Evolutionary conservation across 306 rosid genomes (phyloP).

Genomic region (Urtica urens): DNA sequence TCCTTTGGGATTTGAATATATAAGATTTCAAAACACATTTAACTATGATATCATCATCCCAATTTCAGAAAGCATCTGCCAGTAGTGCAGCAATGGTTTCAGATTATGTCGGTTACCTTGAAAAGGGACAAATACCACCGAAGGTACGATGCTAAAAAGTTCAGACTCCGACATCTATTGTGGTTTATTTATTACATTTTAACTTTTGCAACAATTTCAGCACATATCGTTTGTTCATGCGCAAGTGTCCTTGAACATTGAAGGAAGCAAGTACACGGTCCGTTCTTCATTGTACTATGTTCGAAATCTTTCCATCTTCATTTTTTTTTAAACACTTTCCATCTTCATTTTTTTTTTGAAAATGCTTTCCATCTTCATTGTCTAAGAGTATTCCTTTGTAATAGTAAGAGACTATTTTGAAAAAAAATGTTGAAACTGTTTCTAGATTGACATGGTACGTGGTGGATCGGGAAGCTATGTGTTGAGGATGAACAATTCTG

Average conservation of each 20-base stretch:
- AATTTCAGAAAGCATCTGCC: slow-evolving; percentile 83
- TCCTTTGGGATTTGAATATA: slow-evolving; percentile 11
- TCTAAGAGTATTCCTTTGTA: too few relatives aligned
- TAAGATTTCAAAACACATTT: too few relatives aligned
- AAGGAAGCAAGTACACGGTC: slow-evolving; percentile 94
- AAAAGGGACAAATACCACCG: slow-evolving; percentile 98
- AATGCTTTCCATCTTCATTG: too few relatives aligned
- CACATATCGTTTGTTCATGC: slow-evolving; percentile 91
- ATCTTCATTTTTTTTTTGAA: too few relatives aligned
- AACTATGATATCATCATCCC: too few relatives aligned
- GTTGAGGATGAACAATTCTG: slow-evolving; percentile 67
- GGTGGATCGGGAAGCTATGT: slow-evolving; percentile 89
- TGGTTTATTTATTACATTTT: too few relatives aligned
- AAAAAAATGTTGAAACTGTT: slow-evolving; percentile 10
- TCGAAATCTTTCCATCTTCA: slow-evolving; percentile 14
- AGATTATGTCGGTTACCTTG: slow-evolving; percentile 92
- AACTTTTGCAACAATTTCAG: too few relatives aligned
- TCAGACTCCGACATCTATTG: too few relatives aligned
- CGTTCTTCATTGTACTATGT: slow-evolving; percentile 12
- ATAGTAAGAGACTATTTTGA: too few relatives aligned
- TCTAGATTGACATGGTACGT: slow-evolving; percentile 80
- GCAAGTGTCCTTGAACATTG: slow-evolving; percentile 90
- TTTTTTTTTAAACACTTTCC: slow-evolving; percentile 19
- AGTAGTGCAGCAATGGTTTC: slow-evolving; percentile 96
- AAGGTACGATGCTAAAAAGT: slow-evolving; percentile 39